A percentile compares a stretch with the other conserved stretches of the same genome.
Conservation (phyloP, 768 basidiomycete genomes). For the Infundibulicybe gibba region DNA sequence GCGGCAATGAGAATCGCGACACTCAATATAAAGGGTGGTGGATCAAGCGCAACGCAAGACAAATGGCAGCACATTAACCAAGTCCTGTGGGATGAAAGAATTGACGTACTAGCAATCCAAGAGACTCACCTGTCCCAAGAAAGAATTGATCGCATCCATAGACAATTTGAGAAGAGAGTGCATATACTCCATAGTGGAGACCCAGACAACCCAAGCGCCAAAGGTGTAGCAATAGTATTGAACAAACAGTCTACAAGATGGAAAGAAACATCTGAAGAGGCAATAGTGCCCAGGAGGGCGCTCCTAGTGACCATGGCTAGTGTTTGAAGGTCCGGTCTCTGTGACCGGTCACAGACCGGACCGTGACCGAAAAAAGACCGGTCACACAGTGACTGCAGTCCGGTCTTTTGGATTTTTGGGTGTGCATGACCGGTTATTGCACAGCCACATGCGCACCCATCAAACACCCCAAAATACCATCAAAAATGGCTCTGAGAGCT, state of each 20-base stretch:
- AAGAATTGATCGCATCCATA: constrained; percentile 2
- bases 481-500: no score
- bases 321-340: no score
- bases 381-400: no score
- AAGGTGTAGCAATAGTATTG: constrained; percentile 29
- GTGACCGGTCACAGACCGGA: no score
- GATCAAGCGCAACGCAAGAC: neutral
- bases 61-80: constrained; percentile 24
- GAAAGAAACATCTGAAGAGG: constrained; percentile 1
- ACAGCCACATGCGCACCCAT: no score
- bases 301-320: constrained; percentile 9
- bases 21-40: constrained; percentile 19
- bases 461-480: no score
- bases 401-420: no score
- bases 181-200: constrained; percentile 14
- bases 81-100: constrained; percentile 16
- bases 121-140: constrained; percentile 27
- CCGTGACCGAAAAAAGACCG: no score
- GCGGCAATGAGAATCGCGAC: constrained; percentile 10
- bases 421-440: no score
- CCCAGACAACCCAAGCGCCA: constrained; percentile 10
- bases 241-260: constrained; percentile 22
- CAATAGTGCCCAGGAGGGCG: constrained; percentile 24
- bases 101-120: constrained; percentile 23
- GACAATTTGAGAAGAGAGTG: constrained; percentile 5